These are phyloP conservation scores for Tetrapisispora nanseiensis DNA, from an alignment of 805 yeast species.

Conservation along the genomic window DNA sequence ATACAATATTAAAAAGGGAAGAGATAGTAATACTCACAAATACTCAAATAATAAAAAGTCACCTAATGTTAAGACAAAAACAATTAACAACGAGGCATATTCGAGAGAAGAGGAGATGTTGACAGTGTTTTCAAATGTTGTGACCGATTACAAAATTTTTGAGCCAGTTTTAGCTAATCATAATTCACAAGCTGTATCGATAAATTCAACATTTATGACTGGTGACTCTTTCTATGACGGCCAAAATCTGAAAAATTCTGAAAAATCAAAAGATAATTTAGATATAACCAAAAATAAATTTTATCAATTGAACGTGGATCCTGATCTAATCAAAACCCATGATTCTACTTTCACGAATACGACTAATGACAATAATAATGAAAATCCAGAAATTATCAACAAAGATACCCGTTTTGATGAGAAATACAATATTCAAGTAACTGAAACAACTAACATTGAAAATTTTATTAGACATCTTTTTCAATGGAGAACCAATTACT, in stretches of 20 bases:
- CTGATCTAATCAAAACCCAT: not conserved
- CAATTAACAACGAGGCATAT: not conserved
- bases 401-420: not conserved
- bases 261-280: not conserved
- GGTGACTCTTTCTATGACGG: constrained; percentile 2
- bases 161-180: constrained; percentile 19
- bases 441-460: constrained; percentile 23
- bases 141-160: constrained; percentile 15
- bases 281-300: constrained; percentile 9
- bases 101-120: not conserved
- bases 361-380: not conserved
- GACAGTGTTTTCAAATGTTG: constrained; percentile 18
- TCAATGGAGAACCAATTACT: constrained; percentile 19
- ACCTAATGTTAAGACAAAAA: not conserved
- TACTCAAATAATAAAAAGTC: not conserved
- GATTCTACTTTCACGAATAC: not conserved
- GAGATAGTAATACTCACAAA: not conserved
- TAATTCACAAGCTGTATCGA: constrained; percentile 19
- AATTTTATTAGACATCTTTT: constrained; percentile 25
- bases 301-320: constrained; percentile 4
- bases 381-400: not conserved
- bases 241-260: not conserved
- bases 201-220: constrained; percentile 6
- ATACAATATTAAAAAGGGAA: not conserved
- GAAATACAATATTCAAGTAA: constrained; percentile 6